Conservation (phyloP, 495 filamentous ascomycete genomes). For the Parathielavia appendiculata region DNA sequence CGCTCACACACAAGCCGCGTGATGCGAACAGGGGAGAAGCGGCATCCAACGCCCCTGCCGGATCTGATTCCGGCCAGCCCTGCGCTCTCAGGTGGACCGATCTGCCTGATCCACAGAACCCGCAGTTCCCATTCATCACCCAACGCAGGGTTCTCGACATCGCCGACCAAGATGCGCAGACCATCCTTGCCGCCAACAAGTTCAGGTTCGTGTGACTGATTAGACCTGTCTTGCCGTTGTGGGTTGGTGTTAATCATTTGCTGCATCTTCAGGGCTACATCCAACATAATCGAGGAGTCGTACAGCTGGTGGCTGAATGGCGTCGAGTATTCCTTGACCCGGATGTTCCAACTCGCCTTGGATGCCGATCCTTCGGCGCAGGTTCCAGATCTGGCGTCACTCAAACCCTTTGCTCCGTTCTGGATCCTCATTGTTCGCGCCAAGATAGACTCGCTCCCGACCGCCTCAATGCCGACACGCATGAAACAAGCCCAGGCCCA, state of each 20-base stretch:
- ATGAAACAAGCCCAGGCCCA: slow-evolving; percentile 37
- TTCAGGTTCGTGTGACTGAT: slow-evolving; percentile 23
- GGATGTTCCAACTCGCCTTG: slow-evolving; percentile 25
- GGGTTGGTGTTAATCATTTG: not conserved
- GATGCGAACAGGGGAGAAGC: not conserved
- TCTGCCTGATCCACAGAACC: slow-evolving; percentile 38
- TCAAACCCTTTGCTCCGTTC: slow-evolving; percentile 21
- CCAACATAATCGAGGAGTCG: slow-evolving; percentile 40
- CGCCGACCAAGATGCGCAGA: slow-evolving; percentile 16
- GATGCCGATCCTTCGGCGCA: slow-evolving; percentile 14
- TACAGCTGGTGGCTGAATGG: slow-evolving; percentile 40
- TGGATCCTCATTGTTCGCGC: slow-evolving; percentile 42
- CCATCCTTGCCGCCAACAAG: slow-evolving; percentile 33
- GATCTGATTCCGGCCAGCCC: not conserved
- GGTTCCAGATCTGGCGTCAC: slow-evolving; percentile 18
- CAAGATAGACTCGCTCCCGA: slow-evolving; percentile 32
- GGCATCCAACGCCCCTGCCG: slow-evolving; percentile 1
- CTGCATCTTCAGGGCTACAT: slow-evolving; percentile 29
- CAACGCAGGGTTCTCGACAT: slow-evolving; percentile 38
- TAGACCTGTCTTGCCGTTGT: not conserved
- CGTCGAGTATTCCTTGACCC: slow-evolving; percentile 39
- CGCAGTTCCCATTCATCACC: slow-evolving; percentile 27
- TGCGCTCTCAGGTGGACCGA: slow-evolving; percentile 38
- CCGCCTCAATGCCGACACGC: slow-evolving; percentile 32
- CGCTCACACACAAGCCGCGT: not conserved